A percentile compares a stretch with the other conserved stretches of the same genome.
These are phyloP conservation scores for Zalaria obscura DNA, from an alignment of 2,329 filamentous ascomycete genomes.

Conservation along the genomic window DNA sequence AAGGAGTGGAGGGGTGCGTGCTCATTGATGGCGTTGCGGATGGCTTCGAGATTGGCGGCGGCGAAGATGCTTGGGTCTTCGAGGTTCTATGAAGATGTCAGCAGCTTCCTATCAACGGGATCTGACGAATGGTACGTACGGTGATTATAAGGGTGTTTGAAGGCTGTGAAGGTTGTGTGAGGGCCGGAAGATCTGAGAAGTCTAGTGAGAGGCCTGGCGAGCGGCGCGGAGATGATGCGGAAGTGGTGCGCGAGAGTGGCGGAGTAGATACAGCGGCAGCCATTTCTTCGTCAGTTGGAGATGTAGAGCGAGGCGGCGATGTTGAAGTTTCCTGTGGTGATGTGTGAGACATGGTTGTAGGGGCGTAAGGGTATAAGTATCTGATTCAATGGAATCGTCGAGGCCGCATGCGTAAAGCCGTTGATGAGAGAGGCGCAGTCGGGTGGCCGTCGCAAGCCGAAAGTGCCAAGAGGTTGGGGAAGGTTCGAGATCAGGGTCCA, in stretches of 20 bases:
- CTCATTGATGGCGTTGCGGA: conserved; percentile 54
- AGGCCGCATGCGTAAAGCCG: too few species aligned
- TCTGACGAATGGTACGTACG: conserved; percentile 15
- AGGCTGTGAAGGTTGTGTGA: conserved; percentile 56
- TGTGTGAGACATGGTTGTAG: too few species aligned
- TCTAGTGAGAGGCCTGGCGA: conserved; percentile 51
- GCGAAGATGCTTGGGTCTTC: conserved; percentile 59
- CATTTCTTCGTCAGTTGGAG: too few species aligned
- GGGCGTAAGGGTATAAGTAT: too few species aligned
- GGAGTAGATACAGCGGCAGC: neutral
- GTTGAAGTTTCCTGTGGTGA: too few species aligned
- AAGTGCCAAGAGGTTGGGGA: too few species aligned
- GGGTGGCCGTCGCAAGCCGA: too few species aligned
- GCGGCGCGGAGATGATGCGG: conserved; percentile 11
- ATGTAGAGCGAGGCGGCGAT: too few species aligned
- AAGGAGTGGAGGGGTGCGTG: conserved; percentile 65
- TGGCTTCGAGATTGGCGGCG: conserved; percentile 57
- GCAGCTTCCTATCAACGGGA: neutral
- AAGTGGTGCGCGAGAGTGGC: conserved; percentile 2
- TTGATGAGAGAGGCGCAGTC: too few species aligned
- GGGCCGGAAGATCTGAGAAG: conserved; percentile 55
- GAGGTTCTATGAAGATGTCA: conserved; percentile 39
- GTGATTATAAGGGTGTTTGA: conserved; percentile 79
- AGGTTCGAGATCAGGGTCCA: too few species aligned
- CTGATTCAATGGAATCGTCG: too few species aligned